A percentile compares a stretch with the other conserved stretches of the same genome.
Evolutionary conservation across 164 flowering plant genomes (phyloP).

Genomic region (Vitis rotundifolia): DNA sequence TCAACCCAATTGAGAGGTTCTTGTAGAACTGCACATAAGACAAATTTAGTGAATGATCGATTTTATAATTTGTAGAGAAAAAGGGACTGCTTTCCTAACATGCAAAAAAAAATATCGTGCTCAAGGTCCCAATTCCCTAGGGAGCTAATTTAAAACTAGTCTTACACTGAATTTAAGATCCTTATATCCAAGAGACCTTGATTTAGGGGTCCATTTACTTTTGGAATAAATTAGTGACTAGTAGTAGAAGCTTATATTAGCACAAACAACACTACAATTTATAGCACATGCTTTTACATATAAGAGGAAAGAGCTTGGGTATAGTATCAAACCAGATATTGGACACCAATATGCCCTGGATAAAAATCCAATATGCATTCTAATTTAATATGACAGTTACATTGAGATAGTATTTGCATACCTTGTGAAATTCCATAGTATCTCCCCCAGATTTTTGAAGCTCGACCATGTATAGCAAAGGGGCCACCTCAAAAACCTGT

Average conservation of each 20-base stretch:
- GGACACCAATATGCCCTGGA: no score
- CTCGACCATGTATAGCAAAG: conserved; percentile 92
- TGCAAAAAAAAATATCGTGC: background rate
- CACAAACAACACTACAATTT: no score
- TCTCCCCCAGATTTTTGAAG: conserved; percentile 92
- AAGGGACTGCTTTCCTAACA: background rate
- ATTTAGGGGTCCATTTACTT: no score
- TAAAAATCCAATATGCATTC: background rate
- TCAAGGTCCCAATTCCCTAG: no score
- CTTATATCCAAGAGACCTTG: no score
- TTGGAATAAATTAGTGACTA: no score
- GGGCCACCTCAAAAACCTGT: conserved; percentile 94
- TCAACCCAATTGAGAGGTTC: conserved; percentile 39
- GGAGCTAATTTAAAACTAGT: background rate
- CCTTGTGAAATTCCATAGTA: conserved; percentile 97
- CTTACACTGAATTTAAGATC: no score
- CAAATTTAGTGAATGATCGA: background rate
- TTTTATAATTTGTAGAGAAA: background rate
- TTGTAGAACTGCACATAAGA: conserved; percentile 44
- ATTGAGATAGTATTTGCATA: conserved; percentile 19
- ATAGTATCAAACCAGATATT: no score
- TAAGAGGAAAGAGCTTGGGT: no score
- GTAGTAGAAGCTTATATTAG: no score
- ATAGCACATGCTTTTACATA: no score
- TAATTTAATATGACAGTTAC: background rate